These are phyloP conservation scores for Lathyrus aphaca DNA, from an alignment of 306 rosid species.

Conservation along the genomic window DNA sequence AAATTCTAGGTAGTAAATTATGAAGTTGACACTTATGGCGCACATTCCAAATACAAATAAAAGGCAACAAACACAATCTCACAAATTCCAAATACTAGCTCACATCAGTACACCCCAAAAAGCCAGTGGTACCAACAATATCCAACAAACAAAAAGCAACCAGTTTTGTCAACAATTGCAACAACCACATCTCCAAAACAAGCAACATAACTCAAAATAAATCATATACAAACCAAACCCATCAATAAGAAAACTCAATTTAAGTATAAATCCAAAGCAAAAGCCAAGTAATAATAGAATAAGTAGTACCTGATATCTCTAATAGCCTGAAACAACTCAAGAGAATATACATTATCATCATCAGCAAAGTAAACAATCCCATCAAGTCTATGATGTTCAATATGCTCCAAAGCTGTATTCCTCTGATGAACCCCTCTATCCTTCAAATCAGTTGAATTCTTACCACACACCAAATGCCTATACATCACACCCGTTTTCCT, in stretches of 20 bases:
- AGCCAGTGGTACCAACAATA: slow-evolving; percentile 23
- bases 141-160: slow-evolving; percentile 31
- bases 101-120: slow-evolving; percentile 16
- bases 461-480: slow-evolving; percentile 79
- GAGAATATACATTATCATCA: slow-evolving; percentile 85
- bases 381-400: slow-evolving; percentile 81
- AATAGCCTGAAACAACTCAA: slow-evolving; percentile 75
- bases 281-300: background rate
- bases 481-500: slow-evolving; percentile 94
- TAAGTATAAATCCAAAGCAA: background rate
- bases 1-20: background rate
- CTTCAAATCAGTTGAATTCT: slow-evolving; percentile 66
- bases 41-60: background rate
- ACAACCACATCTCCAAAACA: slow-evolving; percentile 25
- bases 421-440: slow-evolving; percentile 97
- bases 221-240: slow-evolving; percentile 28
- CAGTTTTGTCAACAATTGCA: background rate
- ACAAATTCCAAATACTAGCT: background rate
- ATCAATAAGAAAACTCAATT: slow-evolving; percentile 14
- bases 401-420: slow-evolving; percentile 91
- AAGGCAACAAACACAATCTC: background rate
- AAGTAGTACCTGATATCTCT: slow-evolving; percentile 69
- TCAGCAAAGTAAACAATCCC: slow-evolving; percentile 96
- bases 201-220: background rate
- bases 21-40: background rate